Percentiles rank a stretch among this genome's conserved stretches.
These are phyloP conservation scores for Apiospora phragmitis DNA, from an alignment of 2,329 filamentous ascomycete species.

Conservation along the genomic window DNA sequence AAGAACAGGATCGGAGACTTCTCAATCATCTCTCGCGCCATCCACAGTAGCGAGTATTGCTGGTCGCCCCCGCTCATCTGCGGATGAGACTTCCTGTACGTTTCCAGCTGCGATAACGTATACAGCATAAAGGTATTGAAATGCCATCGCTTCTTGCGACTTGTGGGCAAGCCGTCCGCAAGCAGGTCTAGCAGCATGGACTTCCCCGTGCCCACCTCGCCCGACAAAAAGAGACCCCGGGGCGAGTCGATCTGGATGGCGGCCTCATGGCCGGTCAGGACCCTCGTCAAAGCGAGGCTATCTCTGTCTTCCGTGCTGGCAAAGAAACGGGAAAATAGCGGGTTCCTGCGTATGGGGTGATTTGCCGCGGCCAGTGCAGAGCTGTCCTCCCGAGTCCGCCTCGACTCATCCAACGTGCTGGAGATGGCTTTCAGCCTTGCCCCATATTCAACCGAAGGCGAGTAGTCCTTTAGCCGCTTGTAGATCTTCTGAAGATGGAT, in stretches of 20 bases:
- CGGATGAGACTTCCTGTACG: conserved; percentile 49
- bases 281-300: conserved; percentile 64
- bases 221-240: conserved; percentile 73
- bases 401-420: conserved; percentile 40
- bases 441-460: conserved; percentile 69
- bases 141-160: conserved; percentile 74
- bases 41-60: conserved; percentile 70
- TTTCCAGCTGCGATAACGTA: conserved; percentile 70
- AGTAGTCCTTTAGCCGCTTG: conserved; percentile 73
- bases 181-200: conserved; percentile 83
- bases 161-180: conserved; percentile 73
- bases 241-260: conserved; percentile 73
- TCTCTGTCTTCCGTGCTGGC: conserved; percentile 55
- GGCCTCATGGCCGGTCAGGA: conserved; percentile 70
- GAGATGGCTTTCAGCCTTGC: conserved; percentile 63
- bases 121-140: conserved; percentile 88
- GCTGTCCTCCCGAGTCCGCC: conserved; percentile 30
- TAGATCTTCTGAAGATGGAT: conserved; percentile 79
- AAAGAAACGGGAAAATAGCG: conserved; percentile 61
- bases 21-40: conserved; percentile 75
- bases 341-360: conserved; percentile 60
- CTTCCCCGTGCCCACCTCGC: conserved; percentile 82
- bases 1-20: conserved; percentile 76
- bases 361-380: conserved; percentile 47
- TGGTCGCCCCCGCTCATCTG: conserved; percentile 25